phyloP scores from a whole-genome alignment of 306 rosid species.

The Oxytropis ochrocephala region DNA sequence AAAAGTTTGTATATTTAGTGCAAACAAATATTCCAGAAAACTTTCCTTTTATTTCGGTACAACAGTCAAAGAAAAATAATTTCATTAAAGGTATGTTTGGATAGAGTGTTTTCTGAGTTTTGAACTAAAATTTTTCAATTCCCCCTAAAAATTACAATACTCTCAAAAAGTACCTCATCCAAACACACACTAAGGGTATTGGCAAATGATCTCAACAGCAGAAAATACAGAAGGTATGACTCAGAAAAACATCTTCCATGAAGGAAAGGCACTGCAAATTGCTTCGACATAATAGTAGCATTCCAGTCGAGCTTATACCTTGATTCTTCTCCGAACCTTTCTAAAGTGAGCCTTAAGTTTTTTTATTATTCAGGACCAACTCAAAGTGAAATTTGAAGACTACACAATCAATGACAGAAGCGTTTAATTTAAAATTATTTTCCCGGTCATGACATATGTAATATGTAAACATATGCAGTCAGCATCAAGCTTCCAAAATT shows the following conservation, averaged over 20 bases:
- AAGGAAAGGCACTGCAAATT: neutral
- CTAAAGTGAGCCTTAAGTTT: neutral
- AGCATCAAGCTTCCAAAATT: neutral
- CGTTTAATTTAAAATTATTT: slow-evolving; percentile 1
- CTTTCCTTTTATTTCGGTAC: neutral
- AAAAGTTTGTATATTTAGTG: neutral
- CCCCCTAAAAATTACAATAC: too few relatives aligned
- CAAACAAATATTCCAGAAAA: neutral
- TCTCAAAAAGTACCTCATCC: too few relatives aligned
- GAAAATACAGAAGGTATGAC: neutral
- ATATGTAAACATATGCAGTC: neutral
- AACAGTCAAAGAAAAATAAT: neutral
- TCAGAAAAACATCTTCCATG: neutral
- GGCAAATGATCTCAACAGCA: neutral
- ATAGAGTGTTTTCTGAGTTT: too few relatives aligned
- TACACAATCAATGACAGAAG: neutral
- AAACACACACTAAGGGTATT: too few relatives aligned
- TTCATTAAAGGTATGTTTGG: too few relatives aligned
- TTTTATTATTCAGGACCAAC: neutral
- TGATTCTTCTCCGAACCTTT: neutral
- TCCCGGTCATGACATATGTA: neutral
- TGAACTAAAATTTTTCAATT: too few relatives aligned
- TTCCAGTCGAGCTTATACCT: neutral
- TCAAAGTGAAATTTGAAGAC: neutral
- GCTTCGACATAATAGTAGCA: neutral